These are phyloP conservation scores for Fomitopsis betulina DNA, from an alignment of 1,284 basidiomycete species.

Conservation along the genomic window DNA sequence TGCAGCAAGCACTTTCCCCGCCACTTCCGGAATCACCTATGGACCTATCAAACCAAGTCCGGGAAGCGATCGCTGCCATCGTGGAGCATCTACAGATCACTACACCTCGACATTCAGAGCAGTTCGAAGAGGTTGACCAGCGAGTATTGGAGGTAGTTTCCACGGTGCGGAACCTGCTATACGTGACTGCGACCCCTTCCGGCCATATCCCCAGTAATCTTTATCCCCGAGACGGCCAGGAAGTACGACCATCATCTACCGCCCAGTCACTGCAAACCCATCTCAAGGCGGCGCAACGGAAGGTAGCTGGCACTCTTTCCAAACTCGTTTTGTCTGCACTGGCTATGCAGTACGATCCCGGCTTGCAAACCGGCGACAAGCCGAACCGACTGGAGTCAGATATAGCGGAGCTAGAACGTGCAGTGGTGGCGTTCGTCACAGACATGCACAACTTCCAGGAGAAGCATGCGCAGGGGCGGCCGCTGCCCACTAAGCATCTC, in stretches of 20 bases:
- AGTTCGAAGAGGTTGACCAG: constrained; percentile 55
- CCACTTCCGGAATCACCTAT: constrained; percentile 52
- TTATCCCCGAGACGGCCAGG: constrained; percentile 46
- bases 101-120: constrained; percentile 38
- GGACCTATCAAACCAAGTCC: constrained; percentile 53
- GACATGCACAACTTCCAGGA: constrained; percentile 64
- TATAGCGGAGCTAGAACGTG: constrained; percentile 73
- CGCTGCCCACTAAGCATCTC: constrained; percentile 47
- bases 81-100: constrained; percentile 52
- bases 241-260: constrained; percentile 36
- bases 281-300: constrained; percentile 69
- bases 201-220: constrained; percentile 57
- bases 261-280: constrained; percentile 46
- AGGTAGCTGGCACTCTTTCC: constrained; percentile 75
- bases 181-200: constrained; percentile 59
- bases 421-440: constrained; percentile 65
- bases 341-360: constrained; percentile 73
- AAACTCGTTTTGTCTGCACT: constrained; percentile 73
- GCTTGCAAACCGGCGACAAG: constrained; percentile 56
- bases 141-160: constrained; percentile 64
- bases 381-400: constrained; percentile 70
- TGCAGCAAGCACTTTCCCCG: constrained; percentile 60
- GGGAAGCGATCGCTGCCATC: constrained; percentile 59
- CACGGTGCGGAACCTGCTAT: constrained; percentile 70
- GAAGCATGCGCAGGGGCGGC: constrained; percentile 27